These are phyloP conservation scores for Termitomyces sp. DNA, from an alignment of 768 basidiomycete genomes.

Conservation along the genomic window DNA sequence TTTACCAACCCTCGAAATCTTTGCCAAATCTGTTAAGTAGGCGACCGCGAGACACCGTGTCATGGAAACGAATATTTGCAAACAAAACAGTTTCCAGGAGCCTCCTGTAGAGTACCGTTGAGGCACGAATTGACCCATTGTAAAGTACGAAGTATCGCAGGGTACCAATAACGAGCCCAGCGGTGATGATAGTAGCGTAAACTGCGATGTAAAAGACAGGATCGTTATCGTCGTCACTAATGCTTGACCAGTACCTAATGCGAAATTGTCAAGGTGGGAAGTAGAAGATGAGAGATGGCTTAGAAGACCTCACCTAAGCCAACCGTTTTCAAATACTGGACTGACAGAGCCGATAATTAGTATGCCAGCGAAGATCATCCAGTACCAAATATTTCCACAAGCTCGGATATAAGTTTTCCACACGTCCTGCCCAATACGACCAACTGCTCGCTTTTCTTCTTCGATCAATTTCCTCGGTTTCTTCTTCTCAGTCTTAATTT, in stretches of 20 bases:
- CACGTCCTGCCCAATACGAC: constrained; percentile 59
- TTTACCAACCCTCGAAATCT: constrained; percentile 70
- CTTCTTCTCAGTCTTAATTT: constrained; percentile 41
- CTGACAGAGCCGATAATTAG: constrained; percentile 53
- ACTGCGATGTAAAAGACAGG: constrained; percentile 62
- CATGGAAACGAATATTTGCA: constrained; percentile 89
- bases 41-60: constrained; percentile 83
- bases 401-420: constrained; percentile 58
- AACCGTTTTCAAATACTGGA: constrained; percentile 69
- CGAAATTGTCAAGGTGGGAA: not conserved
- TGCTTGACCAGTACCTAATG: constrained; percentile 52
- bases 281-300: not conserved
- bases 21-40: constrained; percentile 83
- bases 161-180: constrained; percentile 49
- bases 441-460: constrained; percentile 75
- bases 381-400: constrained; percentile 46
- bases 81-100: constrained; percentile 80
- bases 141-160: constrained; percentile 72
- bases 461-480: constrained; percentile 79
- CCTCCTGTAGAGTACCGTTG: constrained; percentile 66
- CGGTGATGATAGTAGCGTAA: constrained; percentile 49
- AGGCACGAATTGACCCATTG: constrained; percentile 78
- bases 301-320: constrained; percentile 43
- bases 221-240: constrained; percentile 33
- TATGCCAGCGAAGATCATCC: constrained; percentile 48